Evolutionary conservation across 2,329 filamentous ascomycete species (phyloP), one percentile per base, ranked within the genome.

Genomic region (Biscogniauxia mediterranea): DNA sequence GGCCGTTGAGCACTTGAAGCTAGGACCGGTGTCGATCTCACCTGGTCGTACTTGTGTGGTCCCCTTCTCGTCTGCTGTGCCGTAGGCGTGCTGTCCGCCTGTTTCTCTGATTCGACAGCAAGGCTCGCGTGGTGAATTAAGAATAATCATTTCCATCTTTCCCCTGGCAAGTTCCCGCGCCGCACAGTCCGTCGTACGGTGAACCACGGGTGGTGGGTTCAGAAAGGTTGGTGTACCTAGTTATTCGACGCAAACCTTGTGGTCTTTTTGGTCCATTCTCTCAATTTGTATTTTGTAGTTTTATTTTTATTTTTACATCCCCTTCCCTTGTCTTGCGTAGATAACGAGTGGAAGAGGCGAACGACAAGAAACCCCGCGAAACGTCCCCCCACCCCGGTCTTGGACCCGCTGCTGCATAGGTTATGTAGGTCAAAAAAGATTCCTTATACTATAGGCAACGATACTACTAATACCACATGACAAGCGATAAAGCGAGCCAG

Each of bases 21-120:
- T 67, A 55, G 54, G 57, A 63, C 59, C 38, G 46, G 59, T 58
- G 65, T 62, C 66, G 64, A 70, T 70, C 66, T 61, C 64, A 64
- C 66, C 64, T 57, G 55, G 53, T 61, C 52, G 46, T 49, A 52
- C 54, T 57, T 64, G 64, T 60, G 64, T 60, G 62, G 64, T 62
- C 63, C 64, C 64, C 61, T 60, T 54, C 56, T 55, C 55, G 2
- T 52, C 58, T 60, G 61, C 65, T 65, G 63, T 19, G 63, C 63
- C 65, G 61, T 64, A 61, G 19, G 42, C 59, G 26, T 57, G 59
- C 63, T 59, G 61, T 55, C 53, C 56, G 21, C 21, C 61, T 54
- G 38, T 25, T 32, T 32, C 54, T 54, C 60, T 66, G 58, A 64
- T 64, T 66, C 52, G 59, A 55, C 54, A 38, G 52, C 46, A 58